These are phyloP conservation scores for Schwanniomyces polymorphus DNA, from an alignment of 805 yeast genomes.

Conservation along the genomic window DNA sequence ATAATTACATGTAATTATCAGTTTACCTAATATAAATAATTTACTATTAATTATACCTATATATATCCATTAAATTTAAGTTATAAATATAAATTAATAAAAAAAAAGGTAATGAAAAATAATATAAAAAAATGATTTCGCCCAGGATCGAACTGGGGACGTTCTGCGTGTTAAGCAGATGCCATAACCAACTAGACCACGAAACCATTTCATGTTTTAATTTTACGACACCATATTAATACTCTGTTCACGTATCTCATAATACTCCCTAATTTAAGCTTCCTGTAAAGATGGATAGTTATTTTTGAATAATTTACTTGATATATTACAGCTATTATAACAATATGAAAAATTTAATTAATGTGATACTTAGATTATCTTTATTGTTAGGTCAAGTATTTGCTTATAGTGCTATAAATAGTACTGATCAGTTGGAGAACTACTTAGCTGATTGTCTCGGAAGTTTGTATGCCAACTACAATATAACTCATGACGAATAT, in stretches of 20 bases:
- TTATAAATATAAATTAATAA: too few relatives aligned
- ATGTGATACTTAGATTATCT: neutral
- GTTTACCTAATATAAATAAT: too few relatives aligned
- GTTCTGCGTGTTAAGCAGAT: constrained; percentile 99
- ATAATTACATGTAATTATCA: too few relatives aligned
- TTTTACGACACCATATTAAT: too few relatives aligned
- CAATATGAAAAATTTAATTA: neutral
- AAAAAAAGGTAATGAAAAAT: neutral
- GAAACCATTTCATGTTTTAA: too few relatives aligned
- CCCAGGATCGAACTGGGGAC: constrained; percentile 99
- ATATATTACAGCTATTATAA: neutral
- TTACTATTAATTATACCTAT: too few relatives aligned
- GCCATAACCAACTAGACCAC: constrained; percentile 99
- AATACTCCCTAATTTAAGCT: too few relatives aligned
- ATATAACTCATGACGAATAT: neutral
- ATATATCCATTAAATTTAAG: too few relatives aligned
- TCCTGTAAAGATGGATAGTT: too few relatives aligned
- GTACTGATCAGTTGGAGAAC: neutral
- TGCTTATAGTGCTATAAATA: neutral
- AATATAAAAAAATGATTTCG: constrained; percentile 69
- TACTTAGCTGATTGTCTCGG: neutral
- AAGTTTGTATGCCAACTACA: neutral
- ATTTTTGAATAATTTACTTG: too few relatives aligned
- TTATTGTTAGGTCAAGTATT: neutral
- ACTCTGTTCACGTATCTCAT: too few relatives aligned